Conservation (phyloP, 164 flowering plant species). For the Umbellularia californica region DNA sequence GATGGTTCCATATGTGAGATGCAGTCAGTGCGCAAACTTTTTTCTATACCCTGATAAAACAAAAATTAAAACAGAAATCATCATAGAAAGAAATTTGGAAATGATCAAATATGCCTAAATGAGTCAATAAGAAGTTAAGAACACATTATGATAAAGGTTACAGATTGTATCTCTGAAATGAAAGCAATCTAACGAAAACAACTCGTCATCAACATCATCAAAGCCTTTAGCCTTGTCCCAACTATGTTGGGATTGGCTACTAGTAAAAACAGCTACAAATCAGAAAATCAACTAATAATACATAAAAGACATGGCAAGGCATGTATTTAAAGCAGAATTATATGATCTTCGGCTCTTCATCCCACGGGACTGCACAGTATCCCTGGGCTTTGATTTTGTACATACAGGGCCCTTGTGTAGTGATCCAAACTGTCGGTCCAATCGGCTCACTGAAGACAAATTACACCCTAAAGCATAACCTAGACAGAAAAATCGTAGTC, state of each 20-base stretch:
- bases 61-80: too few relatives aligned
- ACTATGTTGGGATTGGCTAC: too few relatives aligned
- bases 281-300: not conserved
- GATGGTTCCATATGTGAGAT: conserved; percentile 51
- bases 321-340: not conserved
- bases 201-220: too few relatives aligned
- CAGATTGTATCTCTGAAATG: not conserved
- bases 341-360: too few relatives aligned
- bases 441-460: too few relatives aligned
- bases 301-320: not conserved
- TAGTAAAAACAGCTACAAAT: too few relatives aligned
- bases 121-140: not conserved
- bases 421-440: too few relatives aligned
- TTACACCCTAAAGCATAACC: not conserved
- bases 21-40: conserved; percentile 65
- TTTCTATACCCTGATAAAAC: conserved; percentile 53
- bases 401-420: not conserved
- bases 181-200: not conserved
- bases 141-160: too few relatives aligned
- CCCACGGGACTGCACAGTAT: not conserved
- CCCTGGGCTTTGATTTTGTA: not conserved
- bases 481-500: not conserved
- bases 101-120: not conserved
- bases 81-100: not conserved
- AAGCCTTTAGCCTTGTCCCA: too few relatives aligned